phyloP scores from a whole-genome alignment of 2,329 filamentous ascomycete genomes.

The Drechslerella coelobrocha region DNA sequence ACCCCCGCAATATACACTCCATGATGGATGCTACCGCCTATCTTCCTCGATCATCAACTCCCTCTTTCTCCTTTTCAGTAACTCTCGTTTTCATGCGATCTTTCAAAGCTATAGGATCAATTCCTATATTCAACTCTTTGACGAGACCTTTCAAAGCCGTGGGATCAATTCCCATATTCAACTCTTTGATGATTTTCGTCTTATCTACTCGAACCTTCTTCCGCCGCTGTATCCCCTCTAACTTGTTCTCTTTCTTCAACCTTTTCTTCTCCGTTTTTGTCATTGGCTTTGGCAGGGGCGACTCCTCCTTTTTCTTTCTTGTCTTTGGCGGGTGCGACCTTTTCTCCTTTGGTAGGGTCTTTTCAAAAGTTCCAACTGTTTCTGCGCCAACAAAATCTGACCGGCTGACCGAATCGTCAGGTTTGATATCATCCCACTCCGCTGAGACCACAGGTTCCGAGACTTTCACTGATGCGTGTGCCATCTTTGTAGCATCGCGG shows the following conservation, averaged over 20 bases:
- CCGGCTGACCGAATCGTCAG: neutral
- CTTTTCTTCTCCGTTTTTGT: constrained; percentile 34
- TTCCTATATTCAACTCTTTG: too few species aligned
- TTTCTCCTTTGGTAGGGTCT: neutral
- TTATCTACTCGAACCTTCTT: constrained; percentile 33
- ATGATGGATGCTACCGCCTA: too few species aligned
- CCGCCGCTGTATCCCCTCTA: constrained; percentile 6
- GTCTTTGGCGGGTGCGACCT: neutral
- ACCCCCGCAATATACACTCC: too few species aligned
- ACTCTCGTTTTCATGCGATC: neutral
- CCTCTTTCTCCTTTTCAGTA: neutral
- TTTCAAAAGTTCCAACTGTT: neutral
- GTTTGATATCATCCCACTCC: constrained; percentile 16
- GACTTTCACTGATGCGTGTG: too few species aligned
- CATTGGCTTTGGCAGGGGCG: neutral
- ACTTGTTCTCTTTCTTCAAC: constrained; percentile 18
- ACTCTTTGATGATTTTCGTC: neutral
- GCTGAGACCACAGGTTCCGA: too few species aligned
- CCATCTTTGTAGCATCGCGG: neutral
- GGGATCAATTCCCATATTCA: constrained; percentile 17
- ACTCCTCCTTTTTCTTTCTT: neutral
- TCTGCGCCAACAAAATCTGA: constrained; percentile 2
- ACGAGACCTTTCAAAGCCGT: too few species aligned
- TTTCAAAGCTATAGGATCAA: neutral
- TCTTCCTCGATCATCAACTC: neutral